Percentiles rank a stretch among this genome's conserved stretches.
phyloP scores from a whole-genome alignment of 176 grass and related monocot genomes.

The Rhynchospora tenuis region DNA sequence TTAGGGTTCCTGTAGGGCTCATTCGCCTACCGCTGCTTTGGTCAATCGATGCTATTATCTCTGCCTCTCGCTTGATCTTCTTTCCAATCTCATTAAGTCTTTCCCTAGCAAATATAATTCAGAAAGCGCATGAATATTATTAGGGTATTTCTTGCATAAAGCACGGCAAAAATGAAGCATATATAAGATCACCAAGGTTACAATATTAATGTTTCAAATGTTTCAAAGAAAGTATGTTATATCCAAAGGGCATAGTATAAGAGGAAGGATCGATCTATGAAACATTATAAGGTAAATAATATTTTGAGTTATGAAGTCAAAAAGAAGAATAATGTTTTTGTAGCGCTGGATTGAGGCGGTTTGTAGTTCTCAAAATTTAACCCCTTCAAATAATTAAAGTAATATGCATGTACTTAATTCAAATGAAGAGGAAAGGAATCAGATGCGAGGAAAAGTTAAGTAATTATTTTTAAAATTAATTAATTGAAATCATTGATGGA shows the following conservation, averaged over 20 bases:
- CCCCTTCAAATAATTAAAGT: background rate
- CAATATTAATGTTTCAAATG: too few relatives aligned
- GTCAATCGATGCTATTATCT: conserved; percentile 20
- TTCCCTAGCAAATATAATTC: conserved; percentile 30
- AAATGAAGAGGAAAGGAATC: background rate
- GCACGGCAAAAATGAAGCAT: background rate
- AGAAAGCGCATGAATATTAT: background rate
- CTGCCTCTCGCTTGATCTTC: conserved; percentile 74
- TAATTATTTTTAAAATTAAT: background rate
- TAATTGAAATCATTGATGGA: background rate
- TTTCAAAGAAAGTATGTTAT: background rate
- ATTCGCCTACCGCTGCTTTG: conserved; percentile 19
- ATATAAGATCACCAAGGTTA: background rate
- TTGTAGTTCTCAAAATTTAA: background rate
- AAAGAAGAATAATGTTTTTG: background rate
- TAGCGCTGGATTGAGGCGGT: background rate
- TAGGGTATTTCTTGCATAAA: background rate
- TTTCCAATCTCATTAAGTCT: conserved; percentile 69
- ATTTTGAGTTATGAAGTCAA: background rate
- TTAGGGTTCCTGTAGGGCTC: conserved; percentile 28
- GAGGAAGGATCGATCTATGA: background rate
- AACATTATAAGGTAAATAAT: background rate
- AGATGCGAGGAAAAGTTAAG: background rate
- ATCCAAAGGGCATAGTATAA: background rate
- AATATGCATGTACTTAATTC: background rate